A percentile compares a stretch with the other conserved stretches of the same genome.
Evolutionary conservation across 208 protist genomes (phyloP).

Genomic region (Lotmaria passim): DNA sequence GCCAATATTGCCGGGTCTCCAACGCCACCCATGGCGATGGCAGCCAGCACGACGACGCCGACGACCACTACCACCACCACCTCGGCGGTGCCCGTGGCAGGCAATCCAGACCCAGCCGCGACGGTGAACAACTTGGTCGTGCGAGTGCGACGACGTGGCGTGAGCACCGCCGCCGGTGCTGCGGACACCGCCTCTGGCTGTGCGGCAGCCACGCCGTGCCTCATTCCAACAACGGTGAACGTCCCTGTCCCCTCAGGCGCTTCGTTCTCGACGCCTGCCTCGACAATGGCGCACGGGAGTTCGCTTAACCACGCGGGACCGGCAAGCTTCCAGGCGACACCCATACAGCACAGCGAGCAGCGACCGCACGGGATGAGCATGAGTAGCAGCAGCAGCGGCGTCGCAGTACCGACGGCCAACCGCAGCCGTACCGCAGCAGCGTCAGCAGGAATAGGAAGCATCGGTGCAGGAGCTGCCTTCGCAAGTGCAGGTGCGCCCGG

Average conservation of each 20-base stretch:
- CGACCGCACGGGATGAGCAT: not conserved
- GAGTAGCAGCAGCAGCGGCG: no score
- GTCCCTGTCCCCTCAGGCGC: not conserved
- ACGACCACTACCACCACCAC: not conserved
- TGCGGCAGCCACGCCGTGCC: no score
- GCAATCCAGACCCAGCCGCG: not conserved
- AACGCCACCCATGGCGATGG: not conserved
- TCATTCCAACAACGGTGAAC: no score
- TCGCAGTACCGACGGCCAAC: not conserved
- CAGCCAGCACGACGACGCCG: not conserved
- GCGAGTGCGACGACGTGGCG: conserved; percentile 24
- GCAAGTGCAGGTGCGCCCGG: not conserved
- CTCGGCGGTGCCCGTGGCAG: not conserved
- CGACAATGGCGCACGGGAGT: not conserved
- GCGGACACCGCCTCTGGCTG: no score
- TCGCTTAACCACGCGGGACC: not conserved
- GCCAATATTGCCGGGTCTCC: no score
- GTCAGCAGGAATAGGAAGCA: not conserved
- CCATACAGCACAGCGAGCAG: not conserved
- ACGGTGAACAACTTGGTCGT: conserved; percentile 10
- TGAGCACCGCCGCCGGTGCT: not conserved
- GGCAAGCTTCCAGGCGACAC: conserved; percentile 14
- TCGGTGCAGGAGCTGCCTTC: not conserved
- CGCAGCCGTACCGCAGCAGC: not conserved
- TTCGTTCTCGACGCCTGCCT: conserved; percentile 6